Percentiles rank a stretch among this genome's conserved stretches.
phyloP scores from a whole-genome alignment of 2,329 filamentous ascomycete species.

The Ophiocordyceps camponoti-saundersi region DNA sequence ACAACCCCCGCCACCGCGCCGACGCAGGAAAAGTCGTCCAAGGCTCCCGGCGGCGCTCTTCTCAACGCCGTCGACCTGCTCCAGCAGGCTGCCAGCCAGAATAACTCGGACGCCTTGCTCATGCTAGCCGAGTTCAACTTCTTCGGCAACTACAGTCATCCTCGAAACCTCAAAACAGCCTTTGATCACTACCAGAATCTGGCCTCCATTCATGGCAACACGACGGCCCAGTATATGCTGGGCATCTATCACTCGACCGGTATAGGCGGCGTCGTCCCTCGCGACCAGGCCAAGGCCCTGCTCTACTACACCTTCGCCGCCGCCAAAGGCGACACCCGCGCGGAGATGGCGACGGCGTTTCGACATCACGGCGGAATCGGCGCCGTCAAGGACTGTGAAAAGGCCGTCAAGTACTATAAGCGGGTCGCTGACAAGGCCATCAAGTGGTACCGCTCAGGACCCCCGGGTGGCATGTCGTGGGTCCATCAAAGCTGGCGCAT shows the following conservation, averaged over 20 bases:
- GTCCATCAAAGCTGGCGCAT: conserved; percentile 66
- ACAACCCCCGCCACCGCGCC: conserved; percentile 30
- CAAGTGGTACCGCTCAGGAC: conserved; percentile 70
- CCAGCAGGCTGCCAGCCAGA: conserved; percentile 32
- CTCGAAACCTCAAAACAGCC: conserved; percentile 61
- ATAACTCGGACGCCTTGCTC: conserved; percentile 72
- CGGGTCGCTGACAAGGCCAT: conserved; percentile 87
- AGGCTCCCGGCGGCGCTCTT: conserved; percentile 22
- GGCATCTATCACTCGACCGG: conserved; percentile 93
- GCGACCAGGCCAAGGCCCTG: conserved; percentile 79
- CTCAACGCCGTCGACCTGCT: conserved; percentile 34
- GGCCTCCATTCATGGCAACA: conserved; percentile 64
- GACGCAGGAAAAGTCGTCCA: conserved; percentile 17
- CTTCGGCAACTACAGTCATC: conserved; percentile 83
- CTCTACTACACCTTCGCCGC: conserved; percentile 93
- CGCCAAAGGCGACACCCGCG: conserved; percentile 61
- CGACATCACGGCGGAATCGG: conserved; percentile 75
- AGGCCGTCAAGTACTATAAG: conserved; percentile 78
- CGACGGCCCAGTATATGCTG: conserved; percentile 87
- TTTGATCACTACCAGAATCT: conserved; percentile 70
- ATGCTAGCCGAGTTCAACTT: conserved; percentile 91
- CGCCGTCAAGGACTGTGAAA: conserved; percentile 70
- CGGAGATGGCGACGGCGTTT: conserved; percentile 87
- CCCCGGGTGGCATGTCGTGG: conserved; percentile 71
- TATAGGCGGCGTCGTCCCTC: conserved; percentile 61